Percentiles rank a stretch among this genome's conserved stretches.
Evolutionary conservation across 2,329 filamentous ascomycete genomes (phyloP).

Genomic region (Pestalotiopsis sp.): DNA sequence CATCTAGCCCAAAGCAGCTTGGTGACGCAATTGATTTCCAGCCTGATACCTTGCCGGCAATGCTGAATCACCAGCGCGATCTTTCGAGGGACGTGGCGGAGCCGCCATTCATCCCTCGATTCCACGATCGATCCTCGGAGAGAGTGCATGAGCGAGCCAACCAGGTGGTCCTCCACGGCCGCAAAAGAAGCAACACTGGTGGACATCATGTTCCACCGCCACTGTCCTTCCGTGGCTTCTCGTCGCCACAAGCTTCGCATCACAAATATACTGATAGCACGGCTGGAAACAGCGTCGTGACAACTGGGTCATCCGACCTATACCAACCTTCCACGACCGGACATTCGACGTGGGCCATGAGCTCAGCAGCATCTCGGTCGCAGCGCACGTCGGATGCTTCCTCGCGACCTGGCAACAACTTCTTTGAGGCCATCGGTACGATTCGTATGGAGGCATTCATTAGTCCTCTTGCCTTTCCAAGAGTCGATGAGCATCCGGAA

Average conservation of each 20-base stretch:
- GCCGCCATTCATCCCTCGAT: constrained; percentile 72
- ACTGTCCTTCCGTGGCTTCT: constrained; percentile 79
- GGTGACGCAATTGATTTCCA: constrained; percentile 40
- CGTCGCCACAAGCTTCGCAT: constrained; percentile 49
- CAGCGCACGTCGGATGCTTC: constrained; percentile 55
- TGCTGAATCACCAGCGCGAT: constrained; percentile 48
- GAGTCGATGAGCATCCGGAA: constrained; percentile 48
- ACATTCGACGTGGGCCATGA: constrained; percentile 46
- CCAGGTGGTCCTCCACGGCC: constrained; percentile 61
- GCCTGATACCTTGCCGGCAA: constrained; percentile 30
- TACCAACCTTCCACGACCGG: constrained; percentile 51
- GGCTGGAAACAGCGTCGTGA: constrained; percentile 58
- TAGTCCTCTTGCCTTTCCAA: constrained; percentile 56
- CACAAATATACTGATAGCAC: constrained; percentile 59
- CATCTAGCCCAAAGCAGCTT: constrained; percentile 37
- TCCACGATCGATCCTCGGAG: constrained; percentile 58
- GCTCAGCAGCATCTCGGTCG: constrained; percentile 33
- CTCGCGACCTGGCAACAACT: constrained; percentile 55
- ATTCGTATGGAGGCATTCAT: constrained; percentile 98
- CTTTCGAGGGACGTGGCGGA: constrained; percentile 65
- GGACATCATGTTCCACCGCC: constrained; percentile 68
- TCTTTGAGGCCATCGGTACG: constrained; percentile 88
- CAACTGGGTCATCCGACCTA: constrained; percentile 62
- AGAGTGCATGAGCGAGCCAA: constrained; percentile 45
- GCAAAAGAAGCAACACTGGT: constrained; percentile 89